Conservation (phyloP, 2,329 filamentous ascomycete species). For the Penicillium sp. region DNA sequence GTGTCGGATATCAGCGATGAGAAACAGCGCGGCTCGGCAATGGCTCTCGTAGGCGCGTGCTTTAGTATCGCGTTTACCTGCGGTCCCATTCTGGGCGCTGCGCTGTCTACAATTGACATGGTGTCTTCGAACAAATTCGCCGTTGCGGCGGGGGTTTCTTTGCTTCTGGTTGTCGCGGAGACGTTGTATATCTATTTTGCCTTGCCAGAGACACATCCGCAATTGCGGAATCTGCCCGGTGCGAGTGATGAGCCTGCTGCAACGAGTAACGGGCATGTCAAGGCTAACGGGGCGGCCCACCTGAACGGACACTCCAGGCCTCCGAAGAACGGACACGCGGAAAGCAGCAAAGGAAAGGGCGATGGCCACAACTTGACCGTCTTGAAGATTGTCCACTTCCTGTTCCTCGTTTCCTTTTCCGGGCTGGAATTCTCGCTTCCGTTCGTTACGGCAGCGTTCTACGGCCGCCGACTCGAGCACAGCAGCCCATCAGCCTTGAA, state of each 20-base stretch:
- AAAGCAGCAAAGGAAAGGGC: neutral
- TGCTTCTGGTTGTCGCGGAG: neutral
- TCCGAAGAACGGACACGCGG: neutral
- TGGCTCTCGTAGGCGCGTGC: neutral
- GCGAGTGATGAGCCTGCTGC: neutral
- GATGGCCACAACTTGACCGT: neutral
- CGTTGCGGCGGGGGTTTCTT: neutral
- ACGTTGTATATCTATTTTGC: neutral
- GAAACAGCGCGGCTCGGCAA: constrained; percentile 67
- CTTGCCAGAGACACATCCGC: neutral
- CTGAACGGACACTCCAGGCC: neutral
- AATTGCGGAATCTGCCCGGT: neutral
- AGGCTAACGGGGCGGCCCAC: neutral
- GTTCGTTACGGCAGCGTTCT: neutral
- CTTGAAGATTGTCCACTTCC: neutral
- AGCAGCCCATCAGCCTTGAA: neutral
- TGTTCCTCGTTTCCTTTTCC: neutral
- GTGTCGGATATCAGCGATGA: constrained; percentile 93
- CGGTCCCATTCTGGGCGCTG: neutral
- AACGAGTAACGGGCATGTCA: neutral
- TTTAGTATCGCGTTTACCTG: neutral
- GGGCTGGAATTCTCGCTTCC: neutral
- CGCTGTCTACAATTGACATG: neutral
- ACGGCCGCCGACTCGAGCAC: neutral
- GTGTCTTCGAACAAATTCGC: neutral